Percentiles rank a stretch among this genome's conserved stretches.
phyloP scores from a whole-genome alignment of 73 alveolate species.

The Paramecium primaurelia region DNA sequence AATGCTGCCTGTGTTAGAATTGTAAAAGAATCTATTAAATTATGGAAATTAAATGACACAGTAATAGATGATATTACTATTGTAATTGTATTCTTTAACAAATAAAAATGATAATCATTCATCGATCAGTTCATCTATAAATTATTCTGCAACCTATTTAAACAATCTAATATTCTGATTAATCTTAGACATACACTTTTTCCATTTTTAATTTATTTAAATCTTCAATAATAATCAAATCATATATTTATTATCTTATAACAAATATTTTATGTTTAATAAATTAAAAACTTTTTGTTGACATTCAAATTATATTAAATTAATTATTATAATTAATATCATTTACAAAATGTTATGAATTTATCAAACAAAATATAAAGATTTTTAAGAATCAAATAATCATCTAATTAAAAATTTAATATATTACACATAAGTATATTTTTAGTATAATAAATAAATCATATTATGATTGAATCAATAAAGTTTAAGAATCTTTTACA shows the following conservation, averaged over 20 bases:
- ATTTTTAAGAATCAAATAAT: not conserved
- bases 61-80: conserved; percentile 67
- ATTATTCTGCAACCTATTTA: not conserved
- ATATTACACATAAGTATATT: not conserved
- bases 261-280: no score
- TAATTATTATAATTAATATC: no score
- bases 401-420: not conserved
- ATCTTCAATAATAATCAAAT: no score
- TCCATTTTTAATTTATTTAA: no score
- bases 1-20: conserved; percentile 61
- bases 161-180: no score
- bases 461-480: not conserved
- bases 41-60: conserved; percentile 60
- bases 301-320: no score
- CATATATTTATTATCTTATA: no score
- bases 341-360: no score
- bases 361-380: no score
- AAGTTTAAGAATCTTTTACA: not conserved
- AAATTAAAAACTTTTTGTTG: no score
- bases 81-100: conserved; percentile 55
- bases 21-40: conserved; percentile 57
- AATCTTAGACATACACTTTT: no score
- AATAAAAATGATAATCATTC: not conserved
- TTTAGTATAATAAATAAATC: not conserved
- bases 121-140: not conserved